Evolutionary conservation across 257 asterid genomes (phyloP).

Genomic region (Gentiana dahurica): DNA sequence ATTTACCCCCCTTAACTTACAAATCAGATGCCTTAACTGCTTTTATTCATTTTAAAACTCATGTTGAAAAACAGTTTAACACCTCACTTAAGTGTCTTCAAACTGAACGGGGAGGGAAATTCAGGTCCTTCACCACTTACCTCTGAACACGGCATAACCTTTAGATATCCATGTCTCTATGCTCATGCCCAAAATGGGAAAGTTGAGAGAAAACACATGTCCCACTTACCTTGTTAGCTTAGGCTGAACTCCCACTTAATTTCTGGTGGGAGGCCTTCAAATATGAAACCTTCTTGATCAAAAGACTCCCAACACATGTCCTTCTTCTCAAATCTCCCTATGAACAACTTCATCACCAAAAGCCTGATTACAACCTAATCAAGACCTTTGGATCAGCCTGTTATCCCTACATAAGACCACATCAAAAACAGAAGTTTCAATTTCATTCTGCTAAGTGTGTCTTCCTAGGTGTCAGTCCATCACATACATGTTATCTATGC

Average conservation of each 20-base stretch:
- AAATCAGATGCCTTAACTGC: neutral
- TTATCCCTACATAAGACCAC: neutral
- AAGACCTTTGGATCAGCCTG: neutral
- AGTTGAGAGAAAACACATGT: neutral
- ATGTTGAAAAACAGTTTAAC: neutral
- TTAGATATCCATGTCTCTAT: neutral
- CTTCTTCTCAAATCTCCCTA: too few species aligned
- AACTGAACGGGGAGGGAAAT: constrained; percentile 2
- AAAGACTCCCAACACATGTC: neutral
- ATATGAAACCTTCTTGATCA: neutral
- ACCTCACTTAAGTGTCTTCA: neutral
- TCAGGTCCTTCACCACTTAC: too few species aligned
- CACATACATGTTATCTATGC: neutral
- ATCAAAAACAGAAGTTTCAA: too few species aligned
- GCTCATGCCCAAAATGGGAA: too few species aligned
- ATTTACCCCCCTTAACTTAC: neutral
- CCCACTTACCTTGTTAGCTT: neutral
- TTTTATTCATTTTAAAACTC: neutral
- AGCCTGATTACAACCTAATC: neutral
- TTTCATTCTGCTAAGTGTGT: neutral
- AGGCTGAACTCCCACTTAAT: too few species aligned
- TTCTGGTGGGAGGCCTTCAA: neutral
- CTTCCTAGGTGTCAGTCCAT: neutral
- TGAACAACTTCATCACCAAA: too few species aligned
- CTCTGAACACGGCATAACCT: neutral